Percentiles rank a stretch among this genome's conserved stretches.
These are phyloP conservation scores for Ogataea trehalophila DNA, from an alignment of 805 yeast species.

Conservation along the genomic window DNA sequence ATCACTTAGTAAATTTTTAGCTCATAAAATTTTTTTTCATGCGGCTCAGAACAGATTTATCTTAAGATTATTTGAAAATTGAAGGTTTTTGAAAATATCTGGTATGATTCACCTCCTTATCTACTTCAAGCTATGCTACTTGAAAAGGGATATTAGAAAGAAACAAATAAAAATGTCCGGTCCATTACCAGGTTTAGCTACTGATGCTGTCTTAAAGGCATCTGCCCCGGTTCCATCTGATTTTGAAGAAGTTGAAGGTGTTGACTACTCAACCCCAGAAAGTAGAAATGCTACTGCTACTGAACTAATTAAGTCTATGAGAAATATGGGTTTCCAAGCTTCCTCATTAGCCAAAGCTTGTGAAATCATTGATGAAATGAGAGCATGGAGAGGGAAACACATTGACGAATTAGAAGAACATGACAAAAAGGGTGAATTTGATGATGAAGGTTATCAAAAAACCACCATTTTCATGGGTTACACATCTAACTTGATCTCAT, in stretches of 20 bases:
- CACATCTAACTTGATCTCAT: slow-evolving; percentile 92
- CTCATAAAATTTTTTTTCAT: no score
- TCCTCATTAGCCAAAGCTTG: slow-evolving; percentile 82
- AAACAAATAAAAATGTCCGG: slow-evolving; percentile 14
- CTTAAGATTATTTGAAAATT: no score
- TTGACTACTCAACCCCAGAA: slow-evolving; percentile 78
- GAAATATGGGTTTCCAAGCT: slow-evolving; percentile 96
- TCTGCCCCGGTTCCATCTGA: slow-evolving; percentile 83
- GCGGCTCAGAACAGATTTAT: no score
- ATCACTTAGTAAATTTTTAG: no score
- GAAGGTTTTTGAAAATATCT: no score
- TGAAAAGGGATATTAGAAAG: no score
- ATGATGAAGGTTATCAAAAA: slow-evolving; percentile 71
- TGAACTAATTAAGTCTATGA: slow-evolving; percentile 79
- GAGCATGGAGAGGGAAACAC: slow-evolving; percentile 86
- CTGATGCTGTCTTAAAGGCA: slow-evolving; percentile 86
- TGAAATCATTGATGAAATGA: slow-evolving; percentile 89
- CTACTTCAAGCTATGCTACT: no score
- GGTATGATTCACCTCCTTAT: no score
- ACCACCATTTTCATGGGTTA: slow-evolving; percentile 93
- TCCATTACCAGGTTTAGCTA: slow-evolving; percentile 61
- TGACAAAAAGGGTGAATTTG: slow-evolving; percentile 68
- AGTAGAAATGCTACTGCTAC: slow-evolving; percentile 76
- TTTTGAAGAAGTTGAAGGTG: slow-evolving; percentile 76
- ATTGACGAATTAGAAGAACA: slow-evolving; percentile 64